Evolutionary conservation across 805 yeast species (phyloP).

Genomic region (Saturnispora besseyi): DNA sequence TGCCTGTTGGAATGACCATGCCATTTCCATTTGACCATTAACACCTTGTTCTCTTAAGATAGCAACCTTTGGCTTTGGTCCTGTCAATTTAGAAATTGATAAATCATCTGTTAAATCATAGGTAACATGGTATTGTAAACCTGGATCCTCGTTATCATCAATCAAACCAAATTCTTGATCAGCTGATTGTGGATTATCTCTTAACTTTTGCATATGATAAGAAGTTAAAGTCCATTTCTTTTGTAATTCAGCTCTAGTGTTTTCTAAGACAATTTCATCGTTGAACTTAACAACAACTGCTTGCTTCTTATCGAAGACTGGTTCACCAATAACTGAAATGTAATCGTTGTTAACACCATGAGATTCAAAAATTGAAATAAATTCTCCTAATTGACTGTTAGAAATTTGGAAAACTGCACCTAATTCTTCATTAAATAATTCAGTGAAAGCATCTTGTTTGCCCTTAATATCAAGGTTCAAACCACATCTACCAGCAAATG

Average conservation of each 20-base stretch:
- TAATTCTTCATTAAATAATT: slow-evolving; percentile 83
- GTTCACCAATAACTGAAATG: slow-evolving; percentile 61
- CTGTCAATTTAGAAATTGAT: slow-evolving; percentile 27
- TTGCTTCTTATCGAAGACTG: slow-evolving; percentile 43
- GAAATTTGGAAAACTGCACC: slow-evolving; percentile 92
- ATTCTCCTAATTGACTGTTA: slow-evolving; percentile 41
- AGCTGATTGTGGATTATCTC: slow-evolving; percentile 91
- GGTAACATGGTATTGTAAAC: slow-evolving; percentile 72
- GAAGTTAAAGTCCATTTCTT: slow-evolving; percentile 83
- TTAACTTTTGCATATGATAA: slow-evolving; percentile 76
- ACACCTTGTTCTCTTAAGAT: slow-evolving; percentile 98
- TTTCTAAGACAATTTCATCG: slow-evolving; percentile 37
- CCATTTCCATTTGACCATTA: slow-evolving; percentile 97
- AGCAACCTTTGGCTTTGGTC: slow-evolving; percentile 75
- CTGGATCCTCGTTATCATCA: slow-evolving; percentile 79
- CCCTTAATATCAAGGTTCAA: slow-evolving; percentile 44
- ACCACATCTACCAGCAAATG: slow-evolving; percentile 91
- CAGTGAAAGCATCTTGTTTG: slow-evolving; percentile 32
- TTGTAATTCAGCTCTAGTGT: slow-evolving; percentile 65
- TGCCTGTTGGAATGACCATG: slow-evolving; percentile 90
- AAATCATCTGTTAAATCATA: slow-evolving; percentile 50
- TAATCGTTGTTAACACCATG: slow-evolving; percentile 48
- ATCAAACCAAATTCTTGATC: slow-evolving; percentile 75
- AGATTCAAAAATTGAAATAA: slow-evolving; percentile 44
- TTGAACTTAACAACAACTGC: slow-evolving; percentile 39